These are phyloP conservation scores for Claviceps arundinis DNA, from an alignment of 2,329 filamentous ascomycete genomes.

Conservation along the genomic window DNA sequence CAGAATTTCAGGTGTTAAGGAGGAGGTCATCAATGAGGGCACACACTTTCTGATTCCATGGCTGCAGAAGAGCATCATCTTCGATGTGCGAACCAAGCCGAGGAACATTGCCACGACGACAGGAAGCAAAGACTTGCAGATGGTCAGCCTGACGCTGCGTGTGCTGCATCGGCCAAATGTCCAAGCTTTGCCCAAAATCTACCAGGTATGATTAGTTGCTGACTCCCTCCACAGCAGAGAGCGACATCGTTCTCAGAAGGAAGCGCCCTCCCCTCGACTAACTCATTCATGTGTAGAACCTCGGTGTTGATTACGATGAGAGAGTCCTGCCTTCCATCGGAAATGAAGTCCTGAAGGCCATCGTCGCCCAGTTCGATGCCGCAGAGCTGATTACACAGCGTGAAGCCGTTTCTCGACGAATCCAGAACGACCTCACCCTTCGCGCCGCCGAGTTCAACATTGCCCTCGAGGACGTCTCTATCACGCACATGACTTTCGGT, in stretches of 20 bases:
- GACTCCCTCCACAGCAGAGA: background rate
- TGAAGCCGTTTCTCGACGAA: conserved; percentile 90
- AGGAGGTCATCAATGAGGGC: conserved; percentile 84
- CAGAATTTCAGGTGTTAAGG: conserved; percentile 80
- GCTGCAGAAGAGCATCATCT: conserved; percentile 88
- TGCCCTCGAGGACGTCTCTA: conserved; percentile 93
- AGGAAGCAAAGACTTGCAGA: conserved; percentile 97
- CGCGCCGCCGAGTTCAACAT: conserved; percentile 98
- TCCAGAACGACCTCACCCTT: conserved; percentile 81
- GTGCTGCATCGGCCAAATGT: conserved; percentile 93
- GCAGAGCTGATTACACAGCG: conserved; percentile 97
- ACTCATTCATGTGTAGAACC: conserved; percentile 46
- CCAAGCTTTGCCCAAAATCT: conserved; percentile 86
- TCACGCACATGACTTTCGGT: conserved; percentile 99
- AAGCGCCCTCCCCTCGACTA: background rate
- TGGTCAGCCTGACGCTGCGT: conserved; percentile 95
- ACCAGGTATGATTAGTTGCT: conserved; percentile 54
- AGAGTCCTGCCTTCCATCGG: conserved; percentile 95
- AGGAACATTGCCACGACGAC: conserved; percentile 96
- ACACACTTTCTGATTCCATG: conserved; percentile 94
- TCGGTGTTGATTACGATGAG: conserved; percentile 97
- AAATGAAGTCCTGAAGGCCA: conserved; percentile 97
- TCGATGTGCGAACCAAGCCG: conserved; percentile 94
- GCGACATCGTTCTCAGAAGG: background rate
- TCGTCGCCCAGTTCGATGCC: conserved; percentile 97